phyloP scores from a whole-genome alignment of 257 asterid genomes.

The Solanum arcanum region DNA sequence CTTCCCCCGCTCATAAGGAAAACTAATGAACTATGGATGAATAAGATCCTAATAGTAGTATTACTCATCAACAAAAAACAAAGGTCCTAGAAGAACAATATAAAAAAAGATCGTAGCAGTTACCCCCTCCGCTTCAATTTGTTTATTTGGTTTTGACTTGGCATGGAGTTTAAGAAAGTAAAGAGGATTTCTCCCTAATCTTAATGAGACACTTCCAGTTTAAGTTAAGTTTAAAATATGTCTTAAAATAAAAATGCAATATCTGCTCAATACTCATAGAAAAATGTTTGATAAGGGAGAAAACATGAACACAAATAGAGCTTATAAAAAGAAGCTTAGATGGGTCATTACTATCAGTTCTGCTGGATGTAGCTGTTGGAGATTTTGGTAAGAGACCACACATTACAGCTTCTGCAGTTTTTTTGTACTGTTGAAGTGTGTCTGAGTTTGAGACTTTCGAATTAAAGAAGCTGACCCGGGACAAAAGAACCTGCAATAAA shows the following conservation, averaged over 20 bases:
- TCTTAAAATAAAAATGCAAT: background rate
- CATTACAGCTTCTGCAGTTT: constrained; percentile 86
- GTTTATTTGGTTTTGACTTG: background rate
- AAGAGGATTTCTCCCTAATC: background rate
- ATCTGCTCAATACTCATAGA: background rate
- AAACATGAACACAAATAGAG: background rate
- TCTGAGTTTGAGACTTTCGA: constrained; percentile 35
- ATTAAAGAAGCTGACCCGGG: constrained; percentile 67
- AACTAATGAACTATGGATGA: background rate
- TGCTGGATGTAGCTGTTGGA: constrained; percentile 67
- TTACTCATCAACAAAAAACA: background rate
- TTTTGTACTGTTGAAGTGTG: constrained; percentile 35
- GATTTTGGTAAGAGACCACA: constrained; percentile 76
- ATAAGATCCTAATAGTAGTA: background rate
- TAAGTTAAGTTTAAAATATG: background rate
- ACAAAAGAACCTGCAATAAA: constrained; percentile 57
- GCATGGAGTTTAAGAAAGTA: background rate
- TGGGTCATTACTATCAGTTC: constrained; percentile 48
- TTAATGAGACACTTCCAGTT: background rate
- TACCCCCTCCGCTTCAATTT: background rate
- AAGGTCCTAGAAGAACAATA: background rate
- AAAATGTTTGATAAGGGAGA: background rate
- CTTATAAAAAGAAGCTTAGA: background rate
- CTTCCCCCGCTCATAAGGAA: background rate
- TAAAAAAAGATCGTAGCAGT: background rate